Evolutionary conservation across 495 filamentous ascomycete species (phyloP), one percentile per base, ranked within the genome.

Genomic region (Talaromyces liani): DNA sequence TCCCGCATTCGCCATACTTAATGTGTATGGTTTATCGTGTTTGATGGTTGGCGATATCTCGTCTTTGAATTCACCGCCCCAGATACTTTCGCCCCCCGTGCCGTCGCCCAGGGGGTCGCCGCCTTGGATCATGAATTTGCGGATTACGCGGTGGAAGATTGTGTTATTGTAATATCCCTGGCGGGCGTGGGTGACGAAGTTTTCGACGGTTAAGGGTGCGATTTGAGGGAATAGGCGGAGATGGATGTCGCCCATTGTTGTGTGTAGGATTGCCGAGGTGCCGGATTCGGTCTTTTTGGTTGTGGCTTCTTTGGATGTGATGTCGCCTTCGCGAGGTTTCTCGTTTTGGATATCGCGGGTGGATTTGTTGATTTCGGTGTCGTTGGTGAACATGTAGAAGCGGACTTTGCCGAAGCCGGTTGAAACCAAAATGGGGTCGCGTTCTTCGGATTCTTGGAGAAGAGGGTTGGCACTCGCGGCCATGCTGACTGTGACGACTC

Each of bases 381-480:
- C 91, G 74, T 96, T 96, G 61, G 90, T 96, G 76, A 96, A 99
- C 83, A 97, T 91, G 81, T 98, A 99, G 80, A 99, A 99, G 58
- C 94, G 89, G 34, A 90, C 85, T 73, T 97, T 99, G 65, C 87
- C 90, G 25, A 88, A 86, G 1, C 90, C 93, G 0, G 93, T 97
- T 39, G 83, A 81, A 49, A 95, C 78, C 20, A 99, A 81, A 73
- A 98, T 91, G 0, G 94, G 91, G 73, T 99, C 94, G 65, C 94
- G 85, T 39, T 86, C 85, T 75, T 97, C 92, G 18, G 94, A 91
- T 77, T 97, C 94, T 68, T 92, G 89, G 16, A 99, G 83, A 10
- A 99, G 85, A 0, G 94, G 94, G 70, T 99, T 99, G 66, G 82
- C 87, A 56, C 89, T 92, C 2, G 94, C 95, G 3, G 94, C 94